Base-by-base conservation (phyloP, 176 grass and related monocot genomes). In the Phoenix roebelenii region DNA sequence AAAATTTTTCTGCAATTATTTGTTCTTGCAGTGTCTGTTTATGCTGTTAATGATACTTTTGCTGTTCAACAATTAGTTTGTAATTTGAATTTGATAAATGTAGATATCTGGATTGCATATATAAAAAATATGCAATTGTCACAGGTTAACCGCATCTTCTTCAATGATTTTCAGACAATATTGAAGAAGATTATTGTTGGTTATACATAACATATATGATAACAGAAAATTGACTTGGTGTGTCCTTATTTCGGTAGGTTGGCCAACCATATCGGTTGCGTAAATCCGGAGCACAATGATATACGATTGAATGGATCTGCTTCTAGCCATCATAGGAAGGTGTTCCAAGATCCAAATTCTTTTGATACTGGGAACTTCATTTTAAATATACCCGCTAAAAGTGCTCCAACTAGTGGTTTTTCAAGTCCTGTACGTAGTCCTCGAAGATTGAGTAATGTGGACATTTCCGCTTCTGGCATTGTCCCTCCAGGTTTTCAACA, bases 391-490 rank as follows among this genome's bases (percentile, higher is more conserved):
- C 89, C 79, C 52, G 75, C 79, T 58, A 77, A 85, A 80, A 90
- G 87, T 77, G 87, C 77, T 61, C 93, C 87, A 55, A 80, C 66
- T 26, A 98, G 88, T 52, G 83, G 74, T 20, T 74, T 88, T 73
- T 91, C 93, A 49, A 92, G 87, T 57, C 93, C 88, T 54, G 75
- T 72, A 55, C 73, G 69, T 60, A 92, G 84, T 65, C 82, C 84
- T 64, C 72, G 65, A 54, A 76, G 72, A 72, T 60, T 62, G 54
- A 84, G 76, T 52, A 79, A 77, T 54, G 67, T 77, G 68, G 76
- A 79, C 32, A 74, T 81, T 57, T 82, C 77, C 58, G 62, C 83
- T 60, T 10, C 77, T 65, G 67, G 52, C 50, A 57, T 76, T 2
- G 68, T 77, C 49, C 57, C 70, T 63, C 76, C 57, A 65, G 49